phyloP scores from a whole-genome alignment of 2,329 filamentous ascomycete species.

The Trichothecium roseum region DNA sequence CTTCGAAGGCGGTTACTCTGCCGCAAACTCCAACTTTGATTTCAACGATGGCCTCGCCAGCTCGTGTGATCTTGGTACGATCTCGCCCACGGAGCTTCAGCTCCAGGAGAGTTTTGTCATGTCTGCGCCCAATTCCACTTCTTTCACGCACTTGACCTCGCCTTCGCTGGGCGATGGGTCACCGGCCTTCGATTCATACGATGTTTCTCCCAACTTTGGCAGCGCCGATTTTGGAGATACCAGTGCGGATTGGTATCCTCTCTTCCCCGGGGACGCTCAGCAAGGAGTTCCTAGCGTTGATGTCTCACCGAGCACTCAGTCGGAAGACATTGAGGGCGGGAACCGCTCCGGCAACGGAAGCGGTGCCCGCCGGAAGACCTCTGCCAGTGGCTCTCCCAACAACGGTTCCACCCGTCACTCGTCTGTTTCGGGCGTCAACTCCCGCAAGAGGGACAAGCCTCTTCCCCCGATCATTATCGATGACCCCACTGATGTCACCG shows the following conservation, averaged over 20 bases:
- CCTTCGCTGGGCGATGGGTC: slow-evolving; percentile 72
- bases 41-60: slow-evolving; percentile 34
- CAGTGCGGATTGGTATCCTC: slow-evolving; percentile 55
- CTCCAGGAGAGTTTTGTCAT: slow-evolving; percentile 53
- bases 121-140: slow-evolving; percentile 72
- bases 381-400: slow-evolving; percentile 24
- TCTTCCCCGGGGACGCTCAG: slow-evolving; percentile 50
- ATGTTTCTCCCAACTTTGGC: slow-evolving; percentile 70
- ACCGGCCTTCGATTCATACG: slow-evolving; percentile 62
- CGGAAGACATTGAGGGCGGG: slow-evolving; percentile 38
- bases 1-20: slow-evolving; percentile 47
- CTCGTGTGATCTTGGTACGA: slow-evolving; percentile 53
- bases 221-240: slow-evolving; percentile 42
- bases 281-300: slow-evolving; percentile 11
- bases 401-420: slow-evolving; percentile 48
- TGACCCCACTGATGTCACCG: slow-evolving; percentile 63
- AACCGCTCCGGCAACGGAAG: slow-evolving; percentile 26
- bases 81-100: slow-evolving; percentile 75
- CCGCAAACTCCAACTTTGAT: slow-evolving; percentile 42
- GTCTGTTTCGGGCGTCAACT: slow-evolving; percentile 56
- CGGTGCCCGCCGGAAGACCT: slow-evolving; percentile 33
- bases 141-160: slow-evolving; percentile 76
- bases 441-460: slow-evolving; percentile 71
- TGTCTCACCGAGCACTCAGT: slow-evolving; percentile 28
- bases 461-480: slow-evolving; percentile 68